phyloP scores from a whole-genome alignment of 2,329 filamentous ascomycete genomes.

The Onygena corvina region DNA sequence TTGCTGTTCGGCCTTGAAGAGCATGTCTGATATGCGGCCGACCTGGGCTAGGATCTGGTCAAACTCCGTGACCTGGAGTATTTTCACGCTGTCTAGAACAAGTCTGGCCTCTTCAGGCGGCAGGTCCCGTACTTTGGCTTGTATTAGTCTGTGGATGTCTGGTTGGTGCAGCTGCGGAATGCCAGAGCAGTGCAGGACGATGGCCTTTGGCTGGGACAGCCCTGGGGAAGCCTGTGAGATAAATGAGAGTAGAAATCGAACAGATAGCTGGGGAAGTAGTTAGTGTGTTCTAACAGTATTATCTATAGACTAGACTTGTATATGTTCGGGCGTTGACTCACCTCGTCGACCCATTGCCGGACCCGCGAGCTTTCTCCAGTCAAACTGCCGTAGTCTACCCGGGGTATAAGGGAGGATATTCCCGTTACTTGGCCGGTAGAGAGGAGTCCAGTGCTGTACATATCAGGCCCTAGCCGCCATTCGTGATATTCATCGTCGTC shows the following conservation, averaged over 20 bases:
- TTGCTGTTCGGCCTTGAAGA: constrained; percentile 9
- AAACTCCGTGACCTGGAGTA: constrained; percentile 14
- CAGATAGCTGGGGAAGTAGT: constrained; percentile 8
- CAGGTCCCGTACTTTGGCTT: constrained; percentile 10
- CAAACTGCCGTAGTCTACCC: constrained; percentile 7
- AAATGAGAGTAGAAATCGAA: constrained; percentile 9
- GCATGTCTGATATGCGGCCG: constrained; percentile 13
- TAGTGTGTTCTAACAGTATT: too few species aligned
- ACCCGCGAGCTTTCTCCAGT: constrained; percentile 9
- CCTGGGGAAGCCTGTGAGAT: neutral
- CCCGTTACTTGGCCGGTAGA: constrained; percentile 1
- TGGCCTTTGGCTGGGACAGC: constrained; percentile 8
- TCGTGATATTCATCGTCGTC: neutral
- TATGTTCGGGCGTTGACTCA: too few species aligned
- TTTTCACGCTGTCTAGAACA: constrained; percentile 12
- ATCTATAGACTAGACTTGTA: too few species aligned
- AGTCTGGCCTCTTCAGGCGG: constrained; percentile 5
- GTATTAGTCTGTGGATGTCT: constrained; percentile 9
- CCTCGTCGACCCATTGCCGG: constrained; percentile 4
- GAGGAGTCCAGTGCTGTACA: neutral
- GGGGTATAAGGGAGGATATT: constrained; percentile 4
- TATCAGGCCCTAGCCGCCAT: neutral
- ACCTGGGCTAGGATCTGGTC: constrained; percentile 14
- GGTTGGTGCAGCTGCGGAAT: constrained; percentile 4
- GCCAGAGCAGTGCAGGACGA: constrained; percentile 15